A percentile compares a stretch with the other conserved stretches of the same genome.
Evolutionary conservation across 371 early-diverging fungal genomes (phyloP).

Genomic region (Syncephalis plumigaleata): DNA sequence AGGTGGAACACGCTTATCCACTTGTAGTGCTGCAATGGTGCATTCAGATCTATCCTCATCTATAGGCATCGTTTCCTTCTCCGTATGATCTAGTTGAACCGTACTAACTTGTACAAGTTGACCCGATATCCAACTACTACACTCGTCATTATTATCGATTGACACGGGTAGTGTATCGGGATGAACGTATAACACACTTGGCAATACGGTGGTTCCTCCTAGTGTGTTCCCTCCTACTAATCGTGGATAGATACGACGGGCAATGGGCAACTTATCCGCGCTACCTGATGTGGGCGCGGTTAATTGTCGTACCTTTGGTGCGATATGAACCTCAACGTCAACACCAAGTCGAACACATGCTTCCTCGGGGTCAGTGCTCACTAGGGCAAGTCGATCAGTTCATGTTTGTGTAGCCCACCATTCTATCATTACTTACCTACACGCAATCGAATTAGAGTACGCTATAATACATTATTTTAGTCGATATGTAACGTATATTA

Average conservation of each 20-base stretch:
- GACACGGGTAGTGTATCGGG: neutral
- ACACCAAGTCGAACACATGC: conserved; percentile 37
- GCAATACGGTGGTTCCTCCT: neutral
- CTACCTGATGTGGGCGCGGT: neutral
- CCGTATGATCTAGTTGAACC: too few relatives aligned
- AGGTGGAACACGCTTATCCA: too few relatives aligned
- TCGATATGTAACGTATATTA: too few relatives aligned
- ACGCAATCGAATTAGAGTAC: conserved; percentile 8
- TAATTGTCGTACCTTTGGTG: conserved; percentile 41
- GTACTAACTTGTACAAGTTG: too few relatives aligned
- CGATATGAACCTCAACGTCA: conserved; percentile 60
- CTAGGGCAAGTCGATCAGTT: conserved; percentile 10
- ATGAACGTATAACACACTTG: neutral
- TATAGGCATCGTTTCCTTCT: too few relatives aligned
- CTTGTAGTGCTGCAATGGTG: too few relatives aligned
- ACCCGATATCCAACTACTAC: too few relatives aligned
- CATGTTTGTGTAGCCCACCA: neutral
- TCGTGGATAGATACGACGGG: neutral
- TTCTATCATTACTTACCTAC: conserved; percentile 22
- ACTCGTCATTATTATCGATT: neutral
- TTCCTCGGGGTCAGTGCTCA: conserved; percentile 32
- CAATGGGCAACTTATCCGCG: neutral
- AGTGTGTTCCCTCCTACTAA: neutral
- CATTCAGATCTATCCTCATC: too few relatives aligned
- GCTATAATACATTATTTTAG: too few relatives aligned